Evolutionary conservation across 805 yeast genomes (phyloP).

Genomic region (Sugiyamaella chiloensis): DNA sequence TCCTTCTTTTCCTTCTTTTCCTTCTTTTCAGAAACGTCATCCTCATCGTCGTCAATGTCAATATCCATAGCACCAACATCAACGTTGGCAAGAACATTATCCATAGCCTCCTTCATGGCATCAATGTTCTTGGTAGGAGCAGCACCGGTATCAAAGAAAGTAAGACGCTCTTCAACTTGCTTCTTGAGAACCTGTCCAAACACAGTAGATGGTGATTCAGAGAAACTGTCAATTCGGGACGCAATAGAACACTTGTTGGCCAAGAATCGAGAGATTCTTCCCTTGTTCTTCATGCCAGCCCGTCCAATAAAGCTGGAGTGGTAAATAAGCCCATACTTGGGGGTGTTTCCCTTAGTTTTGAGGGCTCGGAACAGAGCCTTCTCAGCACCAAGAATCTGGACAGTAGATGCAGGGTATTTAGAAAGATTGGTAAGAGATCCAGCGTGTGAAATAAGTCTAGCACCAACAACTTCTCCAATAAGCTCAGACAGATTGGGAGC

Average conservation of each 20-base stretch:
- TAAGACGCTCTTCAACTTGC: constrained; percentile 97
- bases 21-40: constrained; percentile 39
- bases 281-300: constrained; percentile 96
- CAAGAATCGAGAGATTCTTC: constrained; percentile 96
- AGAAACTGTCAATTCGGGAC: constrained; percentile 95
- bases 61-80: constrained; percentile 41
- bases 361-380: constrained; percentile 94
- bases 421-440: constrained; percentile 96
- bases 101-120: constrained; percentile 89
- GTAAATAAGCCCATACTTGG: constrained; percentile 92
- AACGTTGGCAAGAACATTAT: constrained; percentile 46
- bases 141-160: constrained; percentile 93
- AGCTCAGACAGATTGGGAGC: constrained; percentile 96
- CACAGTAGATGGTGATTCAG: constrained; percentile 87
- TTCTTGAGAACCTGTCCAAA: constrained; percentile 89
- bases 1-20: constrained; percentile 51
- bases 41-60: constrained; percentile 41
- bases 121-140: constrained; percentile 95
- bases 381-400: constrained; percentile 96
- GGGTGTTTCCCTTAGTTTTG: constrained; percentile 95
- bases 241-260: constrained; percentile 99
- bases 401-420: constrained; percentile 98
- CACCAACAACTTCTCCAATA: constrained; percentile 99
- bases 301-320: constrained; percentile 92
- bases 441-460: constrained; percentile 96